Evolutionary conservation across 139 green algal species (phyloP).

Genomic region (Chlamydomonas sphaeroides): DNA sequence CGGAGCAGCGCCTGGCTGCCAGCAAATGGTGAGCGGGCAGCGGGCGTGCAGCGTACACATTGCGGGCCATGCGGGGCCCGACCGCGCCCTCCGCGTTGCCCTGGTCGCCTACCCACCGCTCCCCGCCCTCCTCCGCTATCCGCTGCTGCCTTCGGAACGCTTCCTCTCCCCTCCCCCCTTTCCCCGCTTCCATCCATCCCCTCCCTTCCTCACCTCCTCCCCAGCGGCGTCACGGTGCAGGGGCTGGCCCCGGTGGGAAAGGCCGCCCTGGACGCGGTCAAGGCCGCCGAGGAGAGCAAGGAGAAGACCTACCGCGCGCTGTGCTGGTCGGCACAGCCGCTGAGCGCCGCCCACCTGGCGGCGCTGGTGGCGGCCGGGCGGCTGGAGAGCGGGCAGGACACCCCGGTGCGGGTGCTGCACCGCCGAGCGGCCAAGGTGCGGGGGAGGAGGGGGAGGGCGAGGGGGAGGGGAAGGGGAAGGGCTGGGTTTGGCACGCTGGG

Average conservation of each 20-base stretch:
- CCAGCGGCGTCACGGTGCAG: constrained; percentile 53
- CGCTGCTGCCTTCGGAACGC: no score
- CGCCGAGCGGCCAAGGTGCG: constrained; percentile 75
- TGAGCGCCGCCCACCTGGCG: constrained; percentile 54
- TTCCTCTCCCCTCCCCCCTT: not conserved
- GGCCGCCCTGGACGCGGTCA: constrained; percentile 57
- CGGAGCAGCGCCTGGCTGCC: constrained; percentile 25
- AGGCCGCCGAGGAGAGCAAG: constrained; percentile 81
- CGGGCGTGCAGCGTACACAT: no score
- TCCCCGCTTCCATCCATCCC: not conserved
- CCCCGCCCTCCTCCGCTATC: no score
- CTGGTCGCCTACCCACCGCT: no score
- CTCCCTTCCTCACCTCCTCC: not conserved
- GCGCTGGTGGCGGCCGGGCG: constrained; percentile 53
- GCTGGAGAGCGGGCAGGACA: constrained; percentile 81
- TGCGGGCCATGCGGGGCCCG: no score
- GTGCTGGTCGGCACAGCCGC: constrained; percentile 55
- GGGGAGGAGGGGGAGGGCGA: constrained; percentile 25
- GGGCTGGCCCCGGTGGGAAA: constrained; percentile 45
- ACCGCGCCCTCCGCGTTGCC: no score
- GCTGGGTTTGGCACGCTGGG: no score
- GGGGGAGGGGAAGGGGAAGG: not conserved
- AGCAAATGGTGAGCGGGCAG: constrained; percentile 45
- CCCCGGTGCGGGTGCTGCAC: constrained; percentile 84
- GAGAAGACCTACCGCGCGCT: constrained; percentile 85